Evolutionary conservation across 2,329 filamentous ascomycete species (phyloP).

Genomic region (Curvularia sp.): DNA sequence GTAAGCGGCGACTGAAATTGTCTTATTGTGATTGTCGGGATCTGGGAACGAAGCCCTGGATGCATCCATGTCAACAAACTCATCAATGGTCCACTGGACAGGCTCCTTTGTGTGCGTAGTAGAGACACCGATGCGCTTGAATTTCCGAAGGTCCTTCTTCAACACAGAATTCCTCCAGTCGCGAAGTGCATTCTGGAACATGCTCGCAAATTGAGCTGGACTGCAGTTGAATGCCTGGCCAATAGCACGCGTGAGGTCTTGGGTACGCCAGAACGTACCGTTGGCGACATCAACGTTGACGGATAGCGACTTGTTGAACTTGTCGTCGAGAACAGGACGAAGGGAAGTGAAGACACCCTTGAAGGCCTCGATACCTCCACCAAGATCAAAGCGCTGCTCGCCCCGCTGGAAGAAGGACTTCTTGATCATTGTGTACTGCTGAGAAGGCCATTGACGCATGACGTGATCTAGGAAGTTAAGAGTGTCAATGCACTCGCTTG

Average conservation of each 20-base stretch:
- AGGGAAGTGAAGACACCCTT: conserved; percentile 92
- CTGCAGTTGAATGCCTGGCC: conserved; percentile 38
- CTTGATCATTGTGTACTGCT: conserved; percentile 74
- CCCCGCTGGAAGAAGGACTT: conserved; percentile 78
- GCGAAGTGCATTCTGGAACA: conserved; percentile 29
- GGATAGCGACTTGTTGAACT: conserved; percentile 67
- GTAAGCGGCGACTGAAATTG: conserved; percentile 64
- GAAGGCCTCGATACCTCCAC: conserved; percentile 74
- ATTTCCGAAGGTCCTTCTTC: conserved; percentile 51
- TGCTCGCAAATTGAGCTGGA: conserved; percentile 27
- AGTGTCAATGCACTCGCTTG: conserved; percentile 72
- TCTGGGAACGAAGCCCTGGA: conserved; percentile 59
- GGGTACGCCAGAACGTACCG: conserved; percentile 78
- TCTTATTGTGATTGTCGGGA: conserved; percentile 67
- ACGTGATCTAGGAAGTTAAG: conserved; percentile 93
- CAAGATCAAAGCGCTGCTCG: conserved; percentile 61
- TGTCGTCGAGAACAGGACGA: conserved; percentile 68
- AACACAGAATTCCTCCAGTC: conserved; percentile 40
- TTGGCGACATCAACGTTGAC: conserved; percentile 94
- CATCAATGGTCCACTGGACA: conserved; percentile 60
- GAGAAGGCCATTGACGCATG: conserved; percentile 78
- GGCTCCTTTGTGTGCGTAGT: conserved; percentile 50
- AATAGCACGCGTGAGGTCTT: conserved; percentile 48
- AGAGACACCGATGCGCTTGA: conserved; percentile 53
- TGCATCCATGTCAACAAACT: conserved; percentile 55